Evolutionary conservation across 164 flowering plant species (phyloP).

Genomic region (Magnolia kwangsiensis): DNA sequence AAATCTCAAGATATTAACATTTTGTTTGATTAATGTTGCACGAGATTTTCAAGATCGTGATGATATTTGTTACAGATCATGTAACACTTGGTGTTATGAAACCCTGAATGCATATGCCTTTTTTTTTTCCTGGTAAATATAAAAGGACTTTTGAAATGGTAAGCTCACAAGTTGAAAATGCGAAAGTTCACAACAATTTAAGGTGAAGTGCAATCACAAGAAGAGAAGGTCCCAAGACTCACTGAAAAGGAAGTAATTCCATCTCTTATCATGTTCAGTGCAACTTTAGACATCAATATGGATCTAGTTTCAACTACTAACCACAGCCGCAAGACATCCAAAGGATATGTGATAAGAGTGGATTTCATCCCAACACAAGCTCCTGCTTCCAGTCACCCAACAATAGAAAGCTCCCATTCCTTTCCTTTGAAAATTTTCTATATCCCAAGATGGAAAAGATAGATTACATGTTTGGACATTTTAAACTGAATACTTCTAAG

Average conservation of each 20-base stretch:
- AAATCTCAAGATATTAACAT: too few species aligned
- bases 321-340: slow-evolving; percentile 87
- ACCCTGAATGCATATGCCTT: too few species aligned
- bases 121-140: too few species aligned
- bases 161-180: slow-evolving; percentile 87
- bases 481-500: slow-evolving; percentile 31
- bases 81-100: too few species aligned
- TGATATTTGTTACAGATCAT: too few species aligned
- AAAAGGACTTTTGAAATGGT: neutral
- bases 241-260: slow-evolving; percentile 71
- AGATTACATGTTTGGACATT: neutral
- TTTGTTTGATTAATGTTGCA: too few species aligned
- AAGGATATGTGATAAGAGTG: slow-evolving; percentile 91
- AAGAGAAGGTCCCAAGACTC: slow-evolving; percentile 97
- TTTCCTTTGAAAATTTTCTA: slow-evolving; percentile 74
- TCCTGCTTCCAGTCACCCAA: slow-evolving; percentile 94
- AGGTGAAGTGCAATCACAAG: slow-evolving; percentile 77
- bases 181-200: slow-evolving; percentile 96
- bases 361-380: slow-evolving; percentile 99
- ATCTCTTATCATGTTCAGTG: slow-evolving; percentile 77
- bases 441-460: slow-evolving; percentile 8
- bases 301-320: slow-evolving; percentile 90
- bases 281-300: slow-evolving; percentile 85
- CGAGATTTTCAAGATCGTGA: too few species aligned
- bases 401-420: slow-evolving; percentile 77